These are phyloP conservation scores for Tolypocladium ovalisporum DNA, from an alignment of 2,329 filamentous ascomycete species.

Conservation along the genomic window DNA sequence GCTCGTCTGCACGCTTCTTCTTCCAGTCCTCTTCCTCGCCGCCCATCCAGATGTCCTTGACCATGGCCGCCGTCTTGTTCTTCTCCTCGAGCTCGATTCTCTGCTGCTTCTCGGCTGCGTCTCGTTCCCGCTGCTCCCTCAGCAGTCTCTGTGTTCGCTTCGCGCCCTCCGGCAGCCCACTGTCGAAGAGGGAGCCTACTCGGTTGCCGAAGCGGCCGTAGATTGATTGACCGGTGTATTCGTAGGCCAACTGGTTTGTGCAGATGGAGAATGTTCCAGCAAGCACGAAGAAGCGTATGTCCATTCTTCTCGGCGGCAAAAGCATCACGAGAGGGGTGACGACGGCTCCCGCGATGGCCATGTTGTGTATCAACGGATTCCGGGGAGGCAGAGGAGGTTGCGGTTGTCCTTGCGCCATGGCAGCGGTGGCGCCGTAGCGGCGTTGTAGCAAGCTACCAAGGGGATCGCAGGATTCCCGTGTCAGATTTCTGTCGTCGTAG, in stretches of 20 bases:
- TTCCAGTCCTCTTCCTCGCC: conserved; percentile 43
- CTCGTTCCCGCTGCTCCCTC: conserved; percentile 31
- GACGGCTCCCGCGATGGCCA: conserved; percentile 35
- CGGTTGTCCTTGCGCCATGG: conserved; percentile 17
- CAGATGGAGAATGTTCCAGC: conserved; percentile 38
- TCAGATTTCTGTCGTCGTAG: background rate
- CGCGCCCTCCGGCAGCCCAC: conserved; percentile 46
- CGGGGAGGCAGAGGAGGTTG: conserved; percentile 19
- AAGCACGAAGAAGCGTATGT: conserved; percentile 39
- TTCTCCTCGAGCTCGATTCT: conserved; percentile 17
- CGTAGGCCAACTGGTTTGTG: conserved; percentile 43
- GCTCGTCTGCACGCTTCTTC: conserved; percentile 38
- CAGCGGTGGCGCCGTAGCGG: background rate
- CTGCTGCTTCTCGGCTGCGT: conserved; percentile 17
- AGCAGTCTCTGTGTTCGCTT: conserved; percentile 34
- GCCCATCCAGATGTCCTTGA: conserved; percentile 48
- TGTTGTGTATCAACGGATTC: conserved; percentile 31
- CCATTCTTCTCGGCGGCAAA: conserved; percentile 39
- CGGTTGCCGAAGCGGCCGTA: conserved; percentile 34
- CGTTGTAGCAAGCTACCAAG: background rate
- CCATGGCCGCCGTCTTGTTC: conserved; percentile 17
- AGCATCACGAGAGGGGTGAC: conserved; percentile 35
- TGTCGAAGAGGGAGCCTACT: conserved; percentile 32
- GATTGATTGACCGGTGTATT: conserved; percentile 45
- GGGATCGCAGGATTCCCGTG: too few relatives aligned